phyloP scores from a whole-genome alignment of 306 rosid species.

The Medicago ruthenica region DNA sequence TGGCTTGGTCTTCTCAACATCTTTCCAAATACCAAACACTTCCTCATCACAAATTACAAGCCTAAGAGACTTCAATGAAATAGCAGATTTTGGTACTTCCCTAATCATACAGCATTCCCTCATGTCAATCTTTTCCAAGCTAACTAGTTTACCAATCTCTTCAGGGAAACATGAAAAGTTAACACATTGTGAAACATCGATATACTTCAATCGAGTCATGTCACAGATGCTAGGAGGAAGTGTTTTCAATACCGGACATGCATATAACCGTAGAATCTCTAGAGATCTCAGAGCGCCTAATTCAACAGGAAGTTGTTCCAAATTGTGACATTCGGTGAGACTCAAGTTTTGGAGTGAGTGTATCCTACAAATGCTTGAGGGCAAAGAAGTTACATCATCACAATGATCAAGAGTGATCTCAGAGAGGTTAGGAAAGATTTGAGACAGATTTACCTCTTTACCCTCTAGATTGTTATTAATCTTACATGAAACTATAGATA shows the following conservation, averaged over 20 bases:
- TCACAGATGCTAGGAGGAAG: slow-evolving; percentile 67
- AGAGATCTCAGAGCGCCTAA: slow-evolving; percentile 57
- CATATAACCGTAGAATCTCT: slow-evolving; percentile 70
- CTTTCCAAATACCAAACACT: slow-evolving; percentile 68
- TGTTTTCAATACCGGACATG: slow-evolving; percentile 65
- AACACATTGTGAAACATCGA: slow-evolving; percentile 82
- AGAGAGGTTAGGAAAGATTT: slow-evolving; percentile 61
- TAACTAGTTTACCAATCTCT: slow-evolving; percentile 55
- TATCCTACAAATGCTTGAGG: slow-evolving; percentile 71
- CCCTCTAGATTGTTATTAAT: slow-evolving; percentile 55
- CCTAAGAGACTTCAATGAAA: slow-evolving; percentile 45
- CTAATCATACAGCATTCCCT: slow-evolving; percentile 75
- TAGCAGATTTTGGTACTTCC: slow-evolving; percentile 60
- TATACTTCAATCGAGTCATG: slow-evolving; percentile 59
- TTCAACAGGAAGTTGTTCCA: slow-evolving; percentile 62
- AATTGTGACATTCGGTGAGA: slow-evolving; percentile 78
- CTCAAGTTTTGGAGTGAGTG: slow-evolving; percentile 60
- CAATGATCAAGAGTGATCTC: slow-evolving; percentile 87
- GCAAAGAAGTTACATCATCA: slow-evolving; percentile 63
- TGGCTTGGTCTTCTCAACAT: slow-evolving; percentile 58
- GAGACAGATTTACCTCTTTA: slow-evolving; percentile 43
- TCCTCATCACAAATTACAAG: slow-evolving; percentile 88
- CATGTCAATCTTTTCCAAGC: slow-evolving; percentile 89
- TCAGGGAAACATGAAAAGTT: slow-evolving; percentile 63
- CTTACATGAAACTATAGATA: slow-evolving; percentile 74